Base-by-base conservation (phyloP, 2,329 filamentous ascomycete genomes). In the Parasarocladium wereldwijsianum region DNA sequence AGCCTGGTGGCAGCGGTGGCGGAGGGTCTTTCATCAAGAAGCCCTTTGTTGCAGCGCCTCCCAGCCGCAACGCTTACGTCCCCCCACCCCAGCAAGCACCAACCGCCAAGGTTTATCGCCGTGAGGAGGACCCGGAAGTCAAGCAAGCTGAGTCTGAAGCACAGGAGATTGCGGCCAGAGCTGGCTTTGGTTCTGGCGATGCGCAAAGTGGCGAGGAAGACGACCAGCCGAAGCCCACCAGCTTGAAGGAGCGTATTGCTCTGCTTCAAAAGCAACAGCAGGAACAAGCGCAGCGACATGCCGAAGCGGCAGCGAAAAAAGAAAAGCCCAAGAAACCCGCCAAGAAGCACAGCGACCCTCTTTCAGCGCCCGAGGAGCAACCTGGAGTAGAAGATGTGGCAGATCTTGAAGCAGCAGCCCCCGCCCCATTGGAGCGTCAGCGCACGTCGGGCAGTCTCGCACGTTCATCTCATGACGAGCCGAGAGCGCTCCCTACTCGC, bases 221-320 rank as follows among this genome's bases (percentile, higher is more conserved):
- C 32, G 82, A 92, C 24, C 75, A 82, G 43, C 86, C 87, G 1
- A 94, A 96, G 55, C 84, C 86, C 15, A 81, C 84, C 33, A 94
- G 82, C 41, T 54, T 98, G 37, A 98, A 96, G 54, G 90, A 98
- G 51, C 72, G 90, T 37, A 94, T 98, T 56, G 90, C 90, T 17
- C 61, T 93, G 31, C 62, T 98, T 11, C 90, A 98, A 51, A 87
- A 82, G 49, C 85, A 96, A 51, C 90, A 98, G 53, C 62, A 83
- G 49, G 90, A 96, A 47, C 83, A 90, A 48, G 83, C 86, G 5
- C 68, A 78, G 38, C 68, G 86, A 31, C 80, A 87, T 53, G 80
- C 81, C 6, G 83, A 90, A 21, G 71, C 77, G 11, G 65, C 66
- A 13, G 64, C 76, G 33, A 92, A 81, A 58, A 87, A 92, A 51